Conservation (phyloP, 148 eudicot species). For the Rhododendron molle region DNA sequence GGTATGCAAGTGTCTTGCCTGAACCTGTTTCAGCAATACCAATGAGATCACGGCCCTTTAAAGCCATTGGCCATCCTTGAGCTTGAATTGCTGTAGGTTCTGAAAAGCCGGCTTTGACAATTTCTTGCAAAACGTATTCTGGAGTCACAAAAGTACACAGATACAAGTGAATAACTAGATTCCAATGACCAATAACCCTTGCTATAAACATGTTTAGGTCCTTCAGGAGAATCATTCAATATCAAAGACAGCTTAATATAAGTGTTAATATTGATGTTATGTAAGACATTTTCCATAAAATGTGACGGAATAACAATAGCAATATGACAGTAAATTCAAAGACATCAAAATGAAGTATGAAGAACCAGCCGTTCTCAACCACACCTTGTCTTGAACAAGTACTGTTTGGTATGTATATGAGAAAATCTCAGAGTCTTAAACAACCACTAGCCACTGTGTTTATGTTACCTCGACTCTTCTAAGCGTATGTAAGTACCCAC, state of each 20-base stretch:
- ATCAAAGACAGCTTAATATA: neutral
- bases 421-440: neutral
- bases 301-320: neutral
- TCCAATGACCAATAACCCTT: neutral
- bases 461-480: neutral
- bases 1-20: constrained; percentile 95
- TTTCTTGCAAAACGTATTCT: constrained; percentile 93
- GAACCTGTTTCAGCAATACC: constrained; percentile 99
- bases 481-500: neutral
- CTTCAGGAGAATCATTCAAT: neutral
- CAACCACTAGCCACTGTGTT: neutral
- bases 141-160: constrained; percentile 11
- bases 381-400: neutral
- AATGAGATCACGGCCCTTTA: constrained; percentile 97
- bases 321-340: neutral
- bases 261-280: neutral
- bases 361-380: neutral
- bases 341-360: neutral
- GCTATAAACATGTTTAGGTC: neutral
- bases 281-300: neutral
- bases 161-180: neutral
- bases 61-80: constrained; percentile 99
- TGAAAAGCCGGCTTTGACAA: constrained; percentile 83
- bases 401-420: neutral
- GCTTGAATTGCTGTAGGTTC: constrained; percentile 99